Evolutionary conservation across 2,329 filamentous ascomycete genomes (phyloP).

Genomic region (Calonectria honghensis): DNA sequence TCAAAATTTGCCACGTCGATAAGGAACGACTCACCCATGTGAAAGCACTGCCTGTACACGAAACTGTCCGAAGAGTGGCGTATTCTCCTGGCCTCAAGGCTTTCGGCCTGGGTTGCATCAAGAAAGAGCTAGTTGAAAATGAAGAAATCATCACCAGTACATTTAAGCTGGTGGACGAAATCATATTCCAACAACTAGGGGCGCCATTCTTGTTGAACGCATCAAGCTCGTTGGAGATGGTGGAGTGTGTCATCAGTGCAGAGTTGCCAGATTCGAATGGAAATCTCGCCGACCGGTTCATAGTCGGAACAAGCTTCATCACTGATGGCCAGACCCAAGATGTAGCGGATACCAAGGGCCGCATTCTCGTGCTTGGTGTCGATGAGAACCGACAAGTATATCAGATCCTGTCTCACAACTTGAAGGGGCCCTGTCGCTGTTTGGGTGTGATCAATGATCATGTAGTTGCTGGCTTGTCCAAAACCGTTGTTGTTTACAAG

Average conservation of each 20-base stretch:
- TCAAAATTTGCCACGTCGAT: constrained; percentile 89
- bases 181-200: constrained; percentile 86
- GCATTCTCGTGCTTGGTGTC: constrained; percentile 90
- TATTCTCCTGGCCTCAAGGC: constrained; percentile 87
- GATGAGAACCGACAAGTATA: constrained; percentile 84
- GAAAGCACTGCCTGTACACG: constrained; percentile 83
- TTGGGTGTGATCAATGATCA: constrained; percentile 84
- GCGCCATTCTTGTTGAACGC: constrained; percentile 77
- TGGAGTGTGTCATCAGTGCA: constrained; percentile 89
- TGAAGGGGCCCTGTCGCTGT: constrained; percentile 88
- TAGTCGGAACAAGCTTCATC: constrained; percentile 92
- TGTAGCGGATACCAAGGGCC: constrained; percentile 74
- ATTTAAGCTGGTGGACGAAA: constrained; percentile 94
- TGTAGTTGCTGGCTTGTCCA: constrained; percentile 91
- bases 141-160: constrained; percentile 86
- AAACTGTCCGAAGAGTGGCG: constrained; percentile 90
- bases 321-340: constrained; percentile 74
- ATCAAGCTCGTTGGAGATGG: constrained; percentile 77
- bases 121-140: constrained; percentile 80
- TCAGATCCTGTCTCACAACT: constrained; percentile 79
- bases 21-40: constrained; percentile 92
- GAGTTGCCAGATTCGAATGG: constrained; percentile 78
- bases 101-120: constrained; percentile 92
- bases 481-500: constrained; percentile 81
- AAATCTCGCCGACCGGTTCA: constrained; percentile 82